A percentile compares a stretch with the other conserved stretches of the same genome.
Conservation (phyloP, 495 filamentous ascomycete species). For the Lasiosphaeris hirsuta region DNA sequence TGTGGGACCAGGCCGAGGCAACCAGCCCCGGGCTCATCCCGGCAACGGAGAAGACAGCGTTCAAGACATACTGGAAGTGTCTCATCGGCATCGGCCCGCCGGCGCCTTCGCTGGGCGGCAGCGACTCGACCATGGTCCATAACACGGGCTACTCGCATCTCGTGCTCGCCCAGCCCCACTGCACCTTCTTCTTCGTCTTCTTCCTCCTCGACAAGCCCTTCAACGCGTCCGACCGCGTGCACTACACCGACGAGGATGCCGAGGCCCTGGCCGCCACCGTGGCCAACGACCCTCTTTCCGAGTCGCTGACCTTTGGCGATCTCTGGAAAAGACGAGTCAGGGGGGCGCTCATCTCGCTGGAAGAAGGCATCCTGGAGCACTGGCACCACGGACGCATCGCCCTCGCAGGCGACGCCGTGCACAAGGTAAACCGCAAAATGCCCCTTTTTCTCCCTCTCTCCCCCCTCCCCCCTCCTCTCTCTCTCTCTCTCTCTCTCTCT, state of each 20-base stretch:
- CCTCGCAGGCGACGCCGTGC: constrained; percentile 21
- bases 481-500: no score
- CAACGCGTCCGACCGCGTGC: background rate
- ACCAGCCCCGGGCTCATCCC: background rate
- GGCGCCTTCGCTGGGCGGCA: background rate
- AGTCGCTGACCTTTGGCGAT: constrained; percentile 28
- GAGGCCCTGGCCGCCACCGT: constrained; percentile 18
- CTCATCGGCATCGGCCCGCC: background rate
- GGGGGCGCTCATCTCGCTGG: constrained; percentile 18
- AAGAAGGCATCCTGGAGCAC: constrained; percentile 33
- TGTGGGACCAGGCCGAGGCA: background rate
- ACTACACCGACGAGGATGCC: constrained; percentile 29
- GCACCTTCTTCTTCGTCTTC: constrained; percentile 18
- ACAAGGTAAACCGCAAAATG: no score
- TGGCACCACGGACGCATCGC: constrained; percentile 30
- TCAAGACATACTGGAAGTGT: background rate
- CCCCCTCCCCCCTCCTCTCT: no score
- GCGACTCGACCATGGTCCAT: background rate
- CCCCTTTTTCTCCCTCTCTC: no score
- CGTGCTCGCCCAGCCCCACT: background rate
- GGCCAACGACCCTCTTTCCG: constrained; percentile 22
- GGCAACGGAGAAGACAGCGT: background rate
- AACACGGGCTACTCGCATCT: background rate
- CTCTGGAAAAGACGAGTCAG: constrained; percentile 23
- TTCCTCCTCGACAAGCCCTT: constrained; percentile 27